Evolutionary conservation across 768 basidiomycete species (phyloP).

Genomic region (Pleurotus pulmonarius): DNA sequence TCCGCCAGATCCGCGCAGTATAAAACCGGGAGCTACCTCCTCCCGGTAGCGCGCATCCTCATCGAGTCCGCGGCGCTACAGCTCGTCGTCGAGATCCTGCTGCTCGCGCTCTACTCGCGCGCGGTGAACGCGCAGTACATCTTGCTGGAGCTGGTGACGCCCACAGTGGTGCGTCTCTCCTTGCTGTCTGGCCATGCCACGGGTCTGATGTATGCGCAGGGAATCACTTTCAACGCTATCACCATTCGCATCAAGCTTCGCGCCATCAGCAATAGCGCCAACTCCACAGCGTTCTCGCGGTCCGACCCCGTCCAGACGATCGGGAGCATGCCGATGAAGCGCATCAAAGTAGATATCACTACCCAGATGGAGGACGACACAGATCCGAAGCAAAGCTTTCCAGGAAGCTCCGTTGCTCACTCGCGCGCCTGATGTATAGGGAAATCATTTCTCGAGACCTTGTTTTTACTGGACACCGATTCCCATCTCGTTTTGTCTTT

Average conservation of each 20-base stretch:
- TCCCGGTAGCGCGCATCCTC: slow-evolving; percentile 11
- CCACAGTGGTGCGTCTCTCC: slow-evolving; percentile 8
- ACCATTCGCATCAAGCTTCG: neutral
- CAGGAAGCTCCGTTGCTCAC: no score
- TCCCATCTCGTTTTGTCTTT: no score
- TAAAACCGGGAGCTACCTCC: slow-evolving; percentile 3
- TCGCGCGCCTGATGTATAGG: no score
- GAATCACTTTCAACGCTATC: slow-evolving; percentile 2
- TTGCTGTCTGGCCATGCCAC: no score
- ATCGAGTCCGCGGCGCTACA: slow-evolving; percentile 17
- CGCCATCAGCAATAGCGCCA: neutral
- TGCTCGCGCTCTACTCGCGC: slow-evolving; percentile 13
- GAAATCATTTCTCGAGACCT: no score
- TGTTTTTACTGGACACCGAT: no score
- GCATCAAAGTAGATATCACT: neutral
- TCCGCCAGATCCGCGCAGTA: slow-evolving; percentile 10
- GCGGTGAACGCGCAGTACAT: slow-evolving; percentile 16
- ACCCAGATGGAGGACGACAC: neutral
- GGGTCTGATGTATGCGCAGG: neutral
- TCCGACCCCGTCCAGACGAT: slow-evolving; percentile 2
- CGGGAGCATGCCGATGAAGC: neutral
- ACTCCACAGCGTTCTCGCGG: neutral
- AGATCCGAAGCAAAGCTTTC: no score
- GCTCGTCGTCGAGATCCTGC: slow-evolving; percentile 14
- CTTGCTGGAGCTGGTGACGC: slow-evolving; percentile 13